Evolutionary conservation across 805 yeast genomes (phyloP).

Genomic region (Candida rishiriensis): DNA sequence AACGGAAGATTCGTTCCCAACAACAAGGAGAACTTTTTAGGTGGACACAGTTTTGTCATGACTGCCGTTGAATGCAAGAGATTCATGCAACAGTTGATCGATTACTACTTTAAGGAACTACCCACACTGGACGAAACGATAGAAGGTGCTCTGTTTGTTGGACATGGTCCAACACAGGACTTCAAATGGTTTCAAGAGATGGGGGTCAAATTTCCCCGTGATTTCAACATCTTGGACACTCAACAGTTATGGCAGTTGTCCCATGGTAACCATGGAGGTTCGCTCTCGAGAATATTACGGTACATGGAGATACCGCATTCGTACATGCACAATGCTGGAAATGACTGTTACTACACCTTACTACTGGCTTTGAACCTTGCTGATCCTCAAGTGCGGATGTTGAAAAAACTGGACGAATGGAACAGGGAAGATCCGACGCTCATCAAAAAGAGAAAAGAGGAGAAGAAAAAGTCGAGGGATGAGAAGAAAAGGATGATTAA

Average conservation of each 20-base stretch:
- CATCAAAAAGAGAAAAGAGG: not conserved
- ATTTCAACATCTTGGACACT: slow-evolving; percentile 42
- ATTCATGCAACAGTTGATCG: slow-evolving; percentile 39
- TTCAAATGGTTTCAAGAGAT: slow-evolving; percentile 43
- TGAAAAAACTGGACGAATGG: slow-evolving; percentile 14
- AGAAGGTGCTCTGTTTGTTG: slow-evolving; percentile 41
- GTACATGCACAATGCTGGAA: slow-evolving; percentile 65
- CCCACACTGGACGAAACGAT: slow-evolving; percentile 13
- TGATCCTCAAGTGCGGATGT: slow-evolving; percentile 39
- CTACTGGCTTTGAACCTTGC: slow-evolving; percentile 44
- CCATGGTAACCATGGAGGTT: slow-evolving; percentile 38
- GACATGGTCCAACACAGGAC: slow-evolving; percentile 57
- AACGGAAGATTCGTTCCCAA: slow-evolving; percentile 56
- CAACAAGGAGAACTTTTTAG: slow-evolving; percentile 44
- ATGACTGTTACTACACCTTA: slow-evolving; percentile 64
- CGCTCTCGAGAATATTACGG: slow-evolving; percentile 43
- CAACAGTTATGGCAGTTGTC: slow-evolving; percentile 37
- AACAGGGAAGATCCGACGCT: not conserved
- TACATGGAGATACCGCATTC: slow-evolving; percentile 51
- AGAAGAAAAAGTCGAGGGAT: not conserved
- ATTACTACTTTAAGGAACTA: slow-evolving; percentile 36
- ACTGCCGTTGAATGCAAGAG: slow-evolving; percentile 31
- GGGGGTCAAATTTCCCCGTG: slow-evolving; percentile 43
- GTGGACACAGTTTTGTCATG: slow-evolving; percentile 46
- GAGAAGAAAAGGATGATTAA: not conserved